These are phyloP conservation scores for Phallus indusiatus DNA, from an alignment of 768 basidiomycete genomes.

Conservation along the genomic window DNA sequence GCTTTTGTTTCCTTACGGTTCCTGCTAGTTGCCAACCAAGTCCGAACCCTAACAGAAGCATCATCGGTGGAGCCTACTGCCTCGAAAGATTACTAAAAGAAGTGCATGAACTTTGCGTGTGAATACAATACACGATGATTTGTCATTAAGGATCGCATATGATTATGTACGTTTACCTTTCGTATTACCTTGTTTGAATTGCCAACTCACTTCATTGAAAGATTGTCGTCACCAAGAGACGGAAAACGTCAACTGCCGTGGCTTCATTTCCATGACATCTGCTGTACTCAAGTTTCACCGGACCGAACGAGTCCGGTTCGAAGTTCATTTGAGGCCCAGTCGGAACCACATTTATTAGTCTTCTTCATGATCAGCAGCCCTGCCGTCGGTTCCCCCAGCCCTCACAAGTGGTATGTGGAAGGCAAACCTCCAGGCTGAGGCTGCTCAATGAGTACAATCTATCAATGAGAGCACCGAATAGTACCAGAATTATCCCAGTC, in stretches of 20 bases:
- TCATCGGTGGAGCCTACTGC: constrained; percentile 44
- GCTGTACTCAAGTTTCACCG: constrained; percentile 48
- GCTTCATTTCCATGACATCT: constrained; percentile 80
- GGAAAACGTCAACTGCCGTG: constrained; percentile 74
- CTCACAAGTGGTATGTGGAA: constrained; percentile 79
- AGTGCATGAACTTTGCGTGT: constrained; percentile 86
- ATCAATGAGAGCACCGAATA: constrained; percentile 67
- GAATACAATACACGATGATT: constrained; percentile 92
- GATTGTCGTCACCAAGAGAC: constrained; percentile 89
- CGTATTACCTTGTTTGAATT: background rate
- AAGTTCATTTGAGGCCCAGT: constrained; percentile 45
- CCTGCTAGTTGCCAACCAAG: constrained; percentile 66
- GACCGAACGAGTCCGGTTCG: constrained; percentile 65
- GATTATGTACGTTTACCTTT: constrained; percentile 62
- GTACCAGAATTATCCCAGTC: constrained; percentile 25
- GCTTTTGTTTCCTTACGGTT: constrained; percentile 3
- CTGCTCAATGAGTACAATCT: constrained; percentile 76
- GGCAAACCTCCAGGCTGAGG: constrained; percentile 83
- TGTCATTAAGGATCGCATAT: constrained; percentile 71
- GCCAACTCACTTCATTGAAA: constrained; percentile 14
- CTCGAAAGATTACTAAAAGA: constrained; percentile 77
- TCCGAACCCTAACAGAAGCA: constrained; percentile 54
- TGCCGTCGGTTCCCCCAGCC: constrained; percentile 17
- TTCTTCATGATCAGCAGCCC: constrained; percentile 37
- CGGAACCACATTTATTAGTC: constrained; percentile 32